Conservation (phyloP, 2,329 filamentous ascomycete species). For the Fusarium tjaetaba region DNA sequence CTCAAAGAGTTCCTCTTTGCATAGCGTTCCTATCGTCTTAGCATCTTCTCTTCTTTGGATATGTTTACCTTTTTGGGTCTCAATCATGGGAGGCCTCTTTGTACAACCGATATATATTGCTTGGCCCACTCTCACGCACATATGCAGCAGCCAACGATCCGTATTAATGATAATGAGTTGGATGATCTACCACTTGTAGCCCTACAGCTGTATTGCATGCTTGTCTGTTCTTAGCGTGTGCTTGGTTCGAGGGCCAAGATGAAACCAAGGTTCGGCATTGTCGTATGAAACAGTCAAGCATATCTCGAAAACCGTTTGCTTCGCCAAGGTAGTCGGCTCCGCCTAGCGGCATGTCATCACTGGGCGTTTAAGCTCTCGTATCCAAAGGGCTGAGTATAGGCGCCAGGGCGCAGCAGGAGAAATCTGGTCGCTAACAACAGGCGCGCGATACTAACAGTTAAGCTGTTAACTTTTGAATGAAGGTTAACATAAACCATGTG, state of each 20-base stretch:
- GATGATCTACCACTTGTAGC: conserved; percentile 22
- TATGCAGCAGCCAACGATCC: conserved; percentile 25
- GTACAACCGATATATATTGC: conserved; percentile 36
- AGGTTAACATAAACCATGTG: background rate
- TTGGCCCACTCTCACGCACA: conserved; percentile 24
- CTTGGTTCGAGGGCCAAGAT: conserved; percentile 1
- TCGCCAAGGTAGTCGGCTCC: conserved; percentile 18
- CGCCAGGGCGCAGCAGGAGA: background rate
- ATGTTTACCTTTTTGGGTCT: conserved; percentile 29
- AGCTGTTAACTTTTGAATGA: background rate
- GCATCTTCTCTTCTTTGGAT: conserved; percentile 34
- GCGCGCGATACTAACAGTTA: background rate
- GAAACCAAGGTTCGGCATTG: conserved; percentile 2
- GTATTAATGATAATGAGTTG: conserved; percentile 45
- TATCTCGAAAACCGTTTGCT: background rate
- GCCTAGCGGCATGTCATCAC: conserved; percentile 2
- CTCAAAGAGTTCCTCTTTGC: conserved; percentile 90
- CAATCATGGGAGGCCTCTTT: conserved; percentile 26
- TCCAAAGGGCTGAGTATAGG: conserved; percentile 2
- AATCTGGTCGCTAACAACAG: background rate
- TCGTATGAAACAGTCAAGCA: background rate
- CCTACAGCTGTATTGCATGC: background rate
- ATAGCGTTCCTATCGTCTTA: conserved; percentile 46
- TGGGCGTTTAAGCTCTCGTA: conserved; percentile 6
- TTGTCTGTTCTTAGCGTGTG: background rate